These are phyloP conservation scores for Agaricus bisporus DNA, from an alignment of 768 basidiomycete genomes.

Conservation along the genomic window DNA sequence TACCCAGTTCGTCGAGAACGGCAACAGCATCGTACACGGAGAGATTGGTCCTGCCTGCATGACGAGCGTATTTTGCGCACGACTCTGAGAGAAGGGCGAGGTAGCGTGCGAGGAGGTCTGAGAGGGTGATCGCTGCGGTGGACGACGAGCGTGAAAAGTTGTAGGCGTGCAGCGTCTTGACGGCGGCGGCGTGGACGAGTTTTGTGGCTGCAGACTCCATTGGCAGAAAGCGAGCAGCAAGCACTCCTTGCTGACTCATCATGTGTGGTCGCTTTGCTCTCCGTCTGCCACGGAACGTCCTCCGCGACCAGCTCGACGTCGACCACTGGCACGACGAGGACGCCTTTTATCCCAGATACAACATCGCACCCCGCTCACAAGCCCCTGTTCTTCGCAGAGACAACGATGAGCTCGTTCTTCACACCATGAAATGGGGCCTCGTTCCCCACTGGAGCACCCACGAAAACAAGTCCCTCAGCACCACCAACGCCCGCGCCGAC, in stretches of 20 bases:
- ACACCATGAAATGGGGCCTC: conserved; percentile 89
- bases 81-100: conserved; percentile 58
- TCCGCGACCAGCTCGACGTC: conserved; percentile 31
- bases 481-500: conserved; percentile 89
- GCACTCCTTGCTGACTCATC: neutral
- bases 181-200: conserved; percentile 59
- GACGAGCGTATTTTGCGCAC: conserved; percentile 68
- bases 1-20: conserved; percentile 72
- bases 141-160: conserved; percentile 71
- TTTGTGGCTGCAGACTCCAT: conserved; percentile 55
- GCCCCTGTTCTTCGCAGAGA: conserved; percentile 66
- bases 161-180: conserved; percentile 71
- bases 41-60: conserved; percentile 60
- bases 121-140: conserved; percentile 63
- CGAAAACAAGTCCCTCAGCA: conserved; percentile 68
- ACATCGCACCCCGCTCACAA: conserved; percentile 77
- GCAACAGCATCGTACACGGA: conserved; percentile 54
- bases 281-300: conserved; percentile 27
- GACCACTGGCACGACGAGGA: conserved; percentile 59
- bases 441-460: conserved; percentile 78
- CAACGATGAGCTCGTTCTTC: conserved; percentile 43
- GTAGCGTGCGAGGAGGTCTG: conserved; percentile 74
- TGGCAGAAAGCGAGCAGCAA: conserved; percentile 16
- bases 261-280: conserved; percentile 69
- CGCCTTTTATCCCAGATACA: conserved; percentile 62